A percentile compares a stretch with the other conserved stretches of the same genome.
These are phyloP conservation scores for Diplogelasinospora grovesii DNA, from an alignment of 495 filamentous ascomycete genomes.

Conservation along the genomic window DNA sequence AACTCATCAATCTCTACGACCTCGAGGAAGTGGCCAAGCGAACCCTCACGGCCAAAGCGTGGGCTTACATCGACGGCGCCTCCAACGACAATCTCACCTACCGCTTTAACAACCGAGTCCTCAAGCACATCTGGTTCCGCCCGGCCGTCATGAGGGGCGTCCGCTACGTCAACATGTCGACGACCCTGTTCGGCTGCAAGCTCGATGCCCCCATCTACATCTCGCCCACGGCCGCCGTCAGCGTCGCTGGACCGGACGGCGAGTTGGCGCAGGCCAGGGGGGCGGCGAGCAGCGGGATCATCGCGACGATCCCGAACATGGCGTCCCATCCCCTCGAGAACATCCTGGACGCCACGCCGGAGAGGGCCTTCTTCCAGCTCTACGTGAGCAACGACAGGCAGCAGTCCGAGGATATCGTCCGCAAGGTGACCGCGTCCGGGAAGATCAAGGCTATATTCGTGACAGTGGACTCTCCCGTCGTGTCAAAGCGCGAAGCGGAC, in stretches of 20 bases:
- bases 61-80: conserved; percentile 66
- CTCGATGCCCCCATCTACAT: conserved; percentile 55
- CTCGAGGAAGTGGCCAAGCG: conserved; percentile 59
- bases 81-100: conserved; percentile 70
- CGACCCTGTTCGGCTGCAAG: conserved; percentile 51
- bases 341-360: conserved; percentile 36
- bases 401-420: conserved; percentile 53
- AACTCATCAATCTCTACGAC: conserved; percentile 60
- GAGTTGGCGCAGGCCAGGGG: conserved; percentile 56
- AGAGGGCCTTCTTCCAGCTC: conserved; percentile 49
- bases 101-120: conserved; percentile 78
- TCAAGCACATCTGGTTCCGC: conserved; percentile 62
- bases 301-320: conserved; percentile 51
- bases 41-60: conserved; percentile 38
- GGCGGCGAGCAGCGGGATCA: conserved; percentile 34
- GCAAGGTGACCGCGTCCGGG: too few species aligned
- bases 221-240: conserved; percentile 58
- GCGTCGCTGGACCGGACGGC: conserved; percentile 56
- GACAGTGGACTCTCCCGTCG: conserved; percentile 52
- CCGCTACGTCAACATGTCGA: conserved; percentile 43
- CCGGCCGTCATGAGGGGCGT: conserved; percentile 62
- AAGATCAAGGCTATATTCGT: conserved; percentile 56
- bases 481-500: conserved; percentile 49
- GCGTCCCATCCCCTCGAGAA: conserved; percentile 56
- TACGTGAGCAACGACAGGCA: conserved; percentile 64